Evolutionary conservation across 208 protist species (phyloP).

Genomic region (Trichomonas vaginalis): DNA sequence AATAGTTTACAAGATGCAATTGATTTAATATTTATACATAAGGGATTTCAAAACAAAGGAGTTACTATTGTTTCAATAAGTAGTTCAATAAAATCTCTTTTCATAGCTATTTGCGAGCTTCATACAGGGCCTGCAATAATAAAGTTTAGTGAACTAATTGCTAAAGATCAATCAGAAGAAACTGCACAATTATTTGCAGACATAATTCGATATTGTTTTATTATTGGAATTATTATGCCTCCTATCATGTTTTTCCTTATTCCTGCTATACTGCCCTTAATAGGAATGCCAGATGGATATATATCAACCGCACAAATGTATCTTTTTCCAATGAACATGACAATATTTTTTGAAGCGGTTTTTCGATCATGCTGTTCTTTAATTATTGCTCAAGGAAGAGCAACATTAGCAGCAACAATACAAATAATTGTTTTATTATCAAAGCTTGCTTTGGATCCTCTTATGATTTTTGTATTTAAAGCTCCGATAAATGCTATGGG

Average conservation of each 20-base stretch:
- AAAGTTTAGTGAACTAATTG: background rate
- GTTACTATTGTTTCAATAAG: background rate
- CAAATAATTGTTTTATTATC: background rate
- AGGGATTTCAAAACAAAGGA: background rate
- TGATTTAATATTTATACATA: background rate
- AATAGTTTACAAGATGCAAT: background rate
- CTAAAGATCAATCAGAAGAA: background rate
- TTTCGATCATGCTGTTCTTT: background rate
- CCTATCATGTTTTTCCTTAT: background rate
- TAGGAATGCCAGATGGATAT: background rate
- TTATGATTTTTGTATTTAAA: background rate
- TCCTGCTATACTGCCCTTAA: background rate
- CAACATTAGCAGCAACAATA: background rate
- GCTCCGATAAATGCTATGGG: background rate
- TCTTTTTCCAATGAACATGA: background rate
- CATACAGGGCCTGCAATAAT: background rate
- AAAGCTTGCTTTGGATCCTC: background rate
- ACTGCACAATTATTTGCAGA: background rate
- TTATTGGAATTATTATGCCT: background rate
- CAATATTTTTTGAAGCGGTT: background rate
- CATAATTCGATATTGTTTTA: background rate
- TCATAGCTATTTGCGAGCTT: background rate
- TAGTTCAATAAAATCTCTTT: background rate
- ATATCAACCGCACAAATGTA: background rate
- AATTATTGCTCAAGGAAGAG: background rate